A percentile compares a stretch with the other conserved stretches of the same genome.
Conservation (phyloP, 2,329 filamentous ascomycete genomes). For the Paramyrothecium sp. region DNA sequence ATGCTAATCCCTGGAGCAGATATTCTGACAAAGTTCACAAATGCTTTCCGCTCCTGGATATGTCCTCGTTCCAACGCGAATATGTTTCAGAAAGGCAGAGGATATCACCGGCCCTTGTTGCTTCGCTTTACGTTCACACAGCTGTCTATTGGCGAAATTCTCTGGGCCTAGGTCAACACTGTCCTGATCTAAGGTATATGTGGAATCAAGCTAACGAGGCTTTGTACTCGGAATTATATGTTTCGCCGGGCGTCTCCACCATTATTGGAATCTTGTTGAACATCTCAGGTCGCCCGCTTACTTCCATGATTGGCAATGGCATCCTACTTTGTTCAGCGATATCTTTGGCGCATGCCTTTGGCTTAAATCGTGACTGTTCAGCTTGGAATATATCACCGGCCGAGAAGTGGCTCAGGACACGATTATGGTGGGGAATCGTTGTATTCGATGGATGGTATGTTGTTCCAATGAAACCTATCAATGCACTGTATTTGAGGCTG, state of each 20-base stretch:
- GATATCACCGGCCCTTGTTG: conserved; percentile 55
- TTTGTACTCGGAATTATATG: conserved; percentile 57
- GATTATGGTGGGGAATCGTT: conserved; percentile 55
- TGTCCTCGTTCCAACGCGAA: conserved; percentile 48
- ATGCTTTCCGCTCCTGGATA: conserved; percentile 62
- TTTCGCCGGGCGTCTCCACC: conserved; percentile 57
- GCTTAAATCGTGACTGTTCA: conserved; percentile 51
- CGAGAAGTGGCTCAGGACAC: conserved; percentile 50
- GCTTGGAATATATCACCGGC: conserved; percentile 49
- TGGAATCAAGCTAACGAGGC: conserved; percentile 63
- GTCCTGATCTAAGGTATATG: conserved; percentile 58
- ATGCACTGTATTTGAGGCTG: not conserved
- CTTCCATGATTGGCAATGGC: conserved; percentile 57
- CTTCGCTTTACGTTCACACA: conserved; percentile 56
- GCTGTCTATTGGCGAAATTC: conserved; percentile 57
- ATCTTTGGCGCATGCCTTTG: conserved; percentile 51
- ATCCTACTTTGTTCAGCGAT: conserved; percentile 49
- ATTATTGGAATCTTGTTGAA: conserved; percentile 58
- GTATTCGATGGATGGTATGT: conserved; percentile 54
- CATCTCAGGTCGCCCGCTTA: conserved; percentile 57
- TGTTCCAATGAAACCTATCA: not conserved
- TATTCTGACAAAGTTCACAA: conserved; percentile 56
- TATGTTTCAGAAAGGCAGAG: conserved; percentile 42
- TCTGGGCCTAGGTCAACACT: conserved; percentile 38
- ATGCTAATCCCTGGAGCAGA: conserved; percentile 22